These are phyloP conservation scores for Musa balbisiana DNA, from an alignment of 202 grass and related monocot genomes.

Conservation along the genomic window DNA sequence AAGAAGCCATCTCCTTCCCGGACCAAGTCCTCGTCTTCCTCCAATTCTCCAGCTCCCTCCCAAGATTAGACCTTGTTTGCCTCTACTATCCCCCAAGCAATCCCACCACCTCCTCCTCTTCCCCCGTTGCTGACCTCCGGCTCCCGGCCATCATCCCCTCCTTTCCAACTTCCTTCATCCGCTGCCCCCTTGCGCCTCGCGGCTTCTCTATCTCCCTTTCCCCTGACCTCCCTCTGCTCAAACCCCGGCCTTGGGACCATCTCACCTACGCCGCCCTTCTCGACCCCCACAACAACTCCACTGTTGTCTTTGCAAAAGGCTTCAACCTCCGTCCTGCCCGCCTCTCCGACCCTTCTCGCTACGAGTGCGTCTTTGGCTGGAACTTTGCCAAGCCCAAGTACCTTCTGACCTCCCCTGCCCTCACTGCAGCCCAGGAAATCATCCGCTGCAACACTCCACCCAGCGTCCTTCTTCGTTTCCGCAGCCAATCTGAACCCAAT, in stretches of 20 bases:
- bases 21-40: constrained; percentile 63
- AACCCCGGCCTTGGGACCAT: constrained; percentile 46
- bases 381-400: constrained; percentile 63
- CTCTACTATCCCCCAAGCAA: constrained; percentile 37
- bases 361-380: constrained; percentile 75
- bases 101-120: constrained; percentile 5
- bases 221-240: constrained; percentile 15
- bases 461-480: constrained; percentile 39
- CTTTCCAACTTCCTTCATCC: constrained; percentile 38
- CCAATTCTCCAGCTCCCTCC: constrained; percentile 32
- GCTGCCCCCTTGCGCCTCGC: constrained; percentile 23
- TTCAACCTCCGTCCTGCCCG: constrained; percentile 80
- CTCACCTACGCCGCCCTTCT: constrained; percentile 63
- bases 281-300: constrained; percentile 69
- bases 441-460: constrained; percentile 71
- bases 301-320: constrained; percentile 82
- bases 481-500: constrained; percentile 18
- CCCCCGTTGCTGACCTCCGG: constrained; percentile 29
- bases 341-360: constrained; percentile 48
- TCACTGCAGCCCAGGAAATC: constrained; percentile 80
- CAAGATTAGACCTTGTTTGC: constrained; percentile 38
- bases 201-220: constrained; percentile 24
- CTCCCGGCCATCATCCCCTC: constrained; percentile 38
- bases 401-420: constrained; percentile 54
- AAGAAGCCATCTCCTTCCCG: constrained; percentile 57